phyloP scores from a whole-genome alignment of 129 eudicot genomes.

The Apium graveolens region DNA sequence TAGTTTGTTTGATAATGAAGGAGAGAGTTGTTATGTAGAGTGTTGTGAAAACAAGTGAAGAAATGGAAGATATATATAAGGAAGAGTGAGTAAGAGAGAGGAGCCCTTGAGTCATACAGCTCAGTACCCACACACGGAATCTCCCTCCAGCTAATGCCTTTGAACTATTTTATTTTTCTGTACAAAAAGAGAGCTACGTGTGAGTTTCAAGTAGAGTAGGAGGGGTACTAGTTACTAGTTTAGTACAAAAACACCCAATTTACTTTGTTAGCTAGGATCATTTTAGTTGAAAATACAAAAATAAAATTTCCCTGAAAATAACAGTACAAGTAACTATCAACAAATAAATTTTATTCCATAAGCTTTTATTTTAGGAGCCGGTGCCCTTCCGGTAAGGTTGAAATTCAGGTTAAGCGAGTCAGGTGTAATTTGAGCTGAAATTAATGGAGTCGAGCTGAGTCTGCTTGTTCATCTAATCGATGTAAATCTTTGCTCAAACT shows the following conservation, averaged over 20 bases:
- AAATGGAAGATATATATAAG: slow-evolving; percentile 40
- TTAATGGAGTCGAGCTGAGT: too few relatives aligned
- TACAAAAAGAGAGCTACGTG: neutral
- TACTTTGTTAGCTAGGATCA: neutral
- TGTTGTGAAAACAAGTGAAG: slow-evolving; percentile 33
- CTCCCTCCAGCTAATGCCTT: slow-evolving; percentile 69
- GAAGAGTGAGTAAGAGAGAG: slow-evolving; percentile 11
- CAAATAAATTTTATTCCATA: too few relatives aligned
- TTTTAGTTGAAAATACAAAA: too few relatives aligned
- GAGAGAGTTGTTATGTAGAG: slow-evolving; percentile 13
- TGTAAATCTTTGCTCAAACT: too few relatives aligned
- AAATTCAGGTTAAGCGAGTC: too few relatives aligned
- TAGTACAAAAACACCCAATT: neutral
- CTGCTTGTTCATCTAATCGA: too few relatives aligned
- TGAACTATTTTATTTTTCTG: neutral
- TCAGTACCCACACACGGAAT: slow-evolving; percentile 63
- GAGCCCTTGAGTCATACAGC: slow-evolving; percentile 44
- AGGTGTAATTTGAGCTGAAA: too few relatives aligned
- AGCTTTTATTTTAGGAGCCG: too few relatives aligned
- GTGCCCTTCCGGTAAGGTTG: too few relatives aligned
- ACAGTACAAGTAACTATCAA: too few relatives aligned
- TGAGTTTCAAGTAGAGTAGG: neutral
- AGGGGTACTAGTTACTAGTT: neutral
- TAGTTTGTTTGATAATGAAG: neutral
- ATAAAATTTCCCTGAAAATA: too few relatives aligned